phyloP scores from a whole-genome alignment of 345 rosid species.

The Gossypium raimondii region DNA sequence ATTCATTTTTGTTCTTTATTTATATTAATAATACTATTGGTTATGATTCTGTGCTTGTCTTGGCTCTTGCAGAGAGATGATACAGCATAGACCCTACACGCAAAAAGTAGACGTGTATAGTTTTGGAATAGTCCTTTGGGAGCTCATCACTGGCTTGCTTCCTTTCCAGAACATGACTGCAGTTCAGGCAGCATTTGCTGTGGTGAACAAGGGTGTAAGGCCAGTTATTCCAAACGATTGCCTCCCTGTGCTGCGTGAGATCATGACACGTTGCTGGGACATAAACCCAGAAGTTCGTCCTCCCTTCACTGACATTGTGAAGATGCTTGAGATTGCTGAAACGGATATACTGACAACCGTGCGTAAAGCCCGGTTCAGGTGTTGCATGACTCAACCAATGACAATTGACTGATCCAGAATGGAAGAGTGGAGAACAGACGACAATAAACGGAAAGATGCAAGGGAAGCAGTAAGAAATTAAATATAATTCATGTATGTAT shows the following conservation, averaged over 20 bases:
- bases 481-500: constrained; percentile 46
- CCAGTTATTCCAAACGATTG: constrained; percentile 51
- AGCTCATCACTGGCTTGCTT: constrained; percentile 42
- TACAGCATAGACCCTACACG: constrained; percentile 52
- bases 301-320: constrained; percentile 41
- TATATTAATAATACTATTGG: neutral
- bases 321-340: constrained; percentile 46
- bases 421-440: constrained; percentile 17
- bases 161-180: constrained; percentile 58
- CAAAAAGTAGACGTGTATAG: constrained; percentile 57
- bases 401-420: constrained; percentile 32
- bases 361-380: constrained; percentile 50
- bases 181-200: constrained; percentile 55
- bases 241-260: constrained; percentile 39
- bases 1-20: neutral
- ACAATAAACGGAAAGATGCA: constrained; percentile 19
- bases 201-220: constrained; percentile 46
- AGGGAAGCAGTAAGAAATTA: constrained; percentile 35
- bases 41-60: constrained; percentile 1
- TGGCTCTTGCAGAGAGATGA: constrained; percentile 45
- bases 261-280: constrained; percentile 54
- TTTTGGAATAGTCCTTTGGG: constrained; percentile 60
- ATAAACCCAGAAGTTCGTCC: constrained; percentile 44
- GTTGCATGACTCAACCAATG: constrained; percentile 48
- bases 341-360: constrained; percentile 41